Conservation (phyloP, 1,284 basidiomycete genomes). For the Lignosus rhinocerotis region DNA sequence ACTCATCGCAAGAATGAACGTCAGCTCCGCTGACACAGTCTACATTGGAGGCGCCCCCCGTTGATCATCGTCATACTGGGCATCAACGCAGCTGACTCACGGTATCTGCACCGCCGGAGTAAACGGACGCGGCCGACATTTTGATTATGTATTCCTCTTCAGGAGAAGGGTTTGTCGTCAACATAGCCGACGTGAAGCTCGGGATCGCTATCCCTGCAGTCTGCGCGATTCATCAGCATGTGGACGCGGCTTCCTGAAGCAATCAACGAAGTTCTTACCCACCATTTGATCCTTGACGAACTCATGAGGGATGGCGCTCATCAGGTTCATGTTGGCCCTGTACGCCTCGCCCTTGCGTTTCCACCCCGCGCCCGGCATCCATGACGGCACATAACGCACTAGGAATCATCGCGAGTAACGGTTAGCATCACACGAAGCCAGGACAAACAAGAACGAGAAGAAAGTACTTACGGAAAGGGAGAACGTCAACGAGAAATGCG, state of each 20-base stretch:
- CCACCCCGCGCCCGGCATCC: constrained; percentile 68
- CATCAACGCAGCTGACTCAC: constrained; percentile 11
- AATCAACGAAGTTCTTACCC: constrained; percentile 8
- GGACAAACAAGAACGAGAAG: constrained; percentile 3
- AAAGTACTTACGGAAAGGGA: constrained; percentile 31
- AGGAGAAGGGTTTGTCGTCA: constrained; percentile 18
- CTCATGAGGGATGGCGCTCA: constrained; percentile 56
- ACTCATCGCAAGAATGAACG: constrained; percentile 33
- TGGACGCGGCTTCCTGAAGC: neutral
- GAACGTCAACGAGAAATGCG: constrained; percentile 35
- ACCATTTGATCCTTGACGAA: constrained; percentile 67
- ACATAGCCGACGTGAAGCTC: constrained; percentile 14
- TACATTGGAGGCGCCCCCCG: constrained; percentile 1
- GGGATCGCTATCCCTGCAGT: constrained; percentile 9
- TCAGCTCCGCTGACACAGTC: constrained; percentile 29
- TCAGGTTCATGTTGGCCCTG: constrained; percentile 47
- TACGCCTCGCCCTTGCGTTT: constrained; percentile 52
- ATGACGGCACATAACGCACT: constrained; percentile 62
- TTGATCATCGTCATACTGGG: neutral
- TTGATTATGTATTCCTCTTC: constrained; percentile 29
- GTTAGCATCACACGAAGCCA: too few relatives aligned
- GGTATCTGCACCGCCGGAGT: constrained; percentile 32
- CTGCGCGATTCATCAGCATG: neutral
- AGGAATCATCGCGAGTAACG: constrained; percentile 34
- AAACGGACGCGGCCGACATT: constrained; percentile 30